Conservation (phyloP, 177 flowering plant genomes). For the Vitis hybrid region DNA sequence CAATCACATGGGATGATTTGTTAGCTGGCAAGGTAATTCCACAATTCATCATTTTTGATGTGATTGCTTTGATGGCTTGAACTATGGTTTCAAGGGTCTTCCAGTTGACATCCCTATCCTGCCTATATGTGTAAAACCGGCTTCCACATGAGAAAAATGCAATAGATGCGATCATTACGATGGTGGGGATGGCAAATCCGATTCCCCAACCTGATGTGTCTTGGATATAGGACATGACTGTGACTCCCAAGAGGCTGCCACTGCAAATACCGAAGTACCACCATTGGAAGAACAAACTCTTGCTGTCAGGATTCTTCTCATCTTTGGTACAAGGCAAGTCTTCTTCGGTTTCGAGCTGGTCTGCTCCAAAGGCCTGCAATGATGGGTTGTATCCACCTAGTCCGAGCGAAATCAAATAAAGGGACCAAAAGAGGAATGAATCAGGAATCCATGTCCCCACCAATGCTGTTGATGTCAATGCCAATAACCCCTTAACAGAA, state of each 20-base stretch:
- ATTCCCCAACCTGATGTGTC: constrained; percentile 89
- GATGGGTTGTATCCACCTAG: constrained; percentile 94
- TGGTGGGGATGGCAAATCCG: constrained; percentile 83
- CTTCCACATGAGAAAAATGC: constrained; percentile 57
- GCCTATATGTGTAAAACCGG: constrained; percentile 39
- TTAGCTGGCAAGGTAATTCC: constrained; percentile 18
- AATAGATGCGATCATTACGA: constrained; percentile 61
- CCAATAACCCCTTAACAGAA: constrained; percentile 68
- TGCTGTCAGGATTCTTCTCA: constrained; percentile 31
- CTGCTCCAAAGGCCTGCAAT: constrained; percentile 92
- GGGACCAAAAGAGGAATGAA: constrained; percentile 58
- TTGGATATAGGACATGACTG: constrained; percentile 82
- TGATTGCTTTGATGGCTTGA: constrained; percentile 39
- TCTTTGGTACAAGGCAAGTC: constrained; percentile 43
- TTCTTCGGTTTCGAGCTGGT: constrained; percentile 61
- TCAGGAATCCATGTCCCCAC: constrained; percentile 38
- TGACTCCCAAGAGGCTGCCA: constrained; percentile 88
- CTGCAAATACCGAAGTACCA: constrained; percentile 89
- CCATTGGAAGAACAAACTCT: constrained; percentile 77
- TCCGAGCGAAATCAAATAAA: constrained; percentile 76
- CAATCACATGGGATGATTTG: constrained; percentile 24
- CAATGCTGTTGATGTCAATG: constrained; percentile 71
- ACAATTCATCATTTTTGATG: constrained; percentile 29
- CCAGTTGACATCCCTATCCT: constrained; percentile 11
- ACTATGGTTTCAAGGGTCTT: constrained; percentile 25